Evolutionary conservation across 176 grass and related monocot species (phyloP), one percentile per base, ranked within the genome.

Genomic region (Cenchrus americanus): DNA sequence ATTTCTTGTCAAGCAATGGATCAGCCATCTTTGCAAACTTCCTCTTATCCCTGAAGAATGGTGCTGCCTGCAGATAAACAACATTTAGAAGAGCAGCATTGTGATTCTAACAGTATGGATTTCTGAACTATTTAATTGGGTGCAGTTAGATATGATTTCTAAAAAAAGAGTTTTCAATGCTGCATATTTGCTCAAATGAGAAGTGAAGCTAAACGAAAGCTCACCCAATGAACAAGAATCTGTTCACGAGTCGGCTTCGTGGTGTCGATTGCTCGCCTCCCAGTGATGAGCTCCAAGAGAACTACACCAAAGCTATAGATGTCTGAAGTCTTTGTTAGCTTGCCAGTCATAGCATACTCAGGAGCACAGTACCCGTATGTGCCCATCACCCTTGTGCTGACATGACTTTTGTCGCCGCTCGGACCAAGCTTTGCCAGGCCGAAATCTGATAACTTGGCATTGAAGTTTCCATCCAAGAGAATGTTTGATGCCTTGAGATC

Each of bases 301-400:
- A 97, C 84, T 13, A 97, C 84, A 1, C 95, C 95, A 30, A 94
- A 97, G 75, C 95, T 93, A 73, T 97, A 97, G 51, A 97, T 84
- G 81, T 97, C 95, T 10, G 95, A 97, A 86, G 94, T 94, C 82
- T 94, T 97, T 15, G 95, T 91, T 71, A 97, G 79, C 73, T 89
- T 87, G 24, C 95, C 95, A 12, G 86, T 89, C 78, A 92, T 85
- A 51, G 92, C 94, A 53, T 97, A 94, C 81, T 94, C 92, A 2
- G 94, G 95, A 69, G 95, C 95, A 19, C 95, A 94, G 63, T 97
- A 97, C 27, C 95, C 95, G 6, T 93, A 97, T 58, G 90, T 97
- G 32, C 95, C 95, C 95, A 97, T 97, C 69, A 94, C 92, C 81
- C 95, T 91, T 57, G 90, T 91, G 80, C 81, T 89, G 64, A 93